A percentile compares a stretch with the other conserved stretches of the same genome.
These are phyloP conservation scores for Phytophthora rubi DNA, from an alignment of 352 stramenopile genomes.

Conservation along the genomic window DNA sequence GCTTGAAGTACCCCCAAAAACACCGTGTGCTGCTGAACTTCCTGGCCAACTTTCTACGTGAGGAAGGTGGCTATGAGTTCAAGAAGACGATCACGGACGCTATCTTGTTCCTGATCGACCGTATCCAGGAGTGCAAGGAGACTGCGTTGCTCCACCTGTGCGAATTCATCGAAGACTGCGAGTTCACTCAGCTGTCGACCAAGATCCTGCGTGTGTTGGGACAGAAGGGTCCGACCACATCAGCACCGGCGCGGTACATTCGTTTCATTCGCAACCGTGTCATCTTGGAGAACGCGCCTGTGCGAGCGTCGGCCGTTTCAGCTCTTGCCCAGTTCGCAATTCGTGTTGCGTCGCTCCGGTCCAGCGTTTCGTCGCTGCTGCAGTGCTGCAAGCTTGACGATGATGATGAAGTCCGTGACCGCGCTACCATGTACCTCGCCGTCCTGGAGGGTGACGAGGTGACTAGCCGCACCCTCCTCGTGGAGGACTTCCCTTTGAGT, in stretches of 20 bases:
- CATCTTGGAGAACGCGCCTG: slow-evolving; percentile 98
- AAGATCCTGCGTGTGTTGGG: slow-evolving; percentile 97
- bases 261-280: slow-evolving; percentile 99
- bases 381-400: slow-evolving; percentile 96
- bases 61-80: slow-evolving; percentile 97
- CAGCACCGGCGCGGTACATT: slow-evolving; percentile 97
- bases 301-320: slow-evolving; percentile 96
- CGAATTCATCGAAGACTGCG: slow-evolving; percentile 99
- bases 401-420: slow-evolving; percentile 97
- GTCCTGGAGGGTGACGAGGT: slow-evolving; percentile 72
- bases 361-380: slow-evolving; percentile 95
- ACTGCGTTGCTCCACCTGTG: slow-evolving; percentile 97
- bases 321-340: slow-evolving; percentile 97
- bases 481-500: slow-evolving; percentile 84
- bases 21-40: slow-evolving; percentile 98
- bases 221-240: slow-evolving; percentile 94
- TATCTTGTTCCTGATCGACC: slow-evolving; percentile 97
- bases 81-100: slow-evolving; percentile 99
- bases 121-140: slow-evolving; percentile 98
- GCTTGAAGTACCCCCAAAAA: slow-evolving; percentile 98
- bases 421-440: slow-evolving; percentile 89
- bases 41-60: slow-evolving; percentile 97
- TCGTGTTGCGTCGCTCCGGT: slow-evolving; percentile 90
- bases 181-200: slow-evolving; percentile 89
- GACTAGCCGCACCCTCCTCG: slow-evolving; percentile 60